Percentiles rank a stretch among this genome's conserved stretches.
phyloP scores from a whole-genome alignment of 148 eudicot species.

The Nepenthes mirabilis region DNA sequence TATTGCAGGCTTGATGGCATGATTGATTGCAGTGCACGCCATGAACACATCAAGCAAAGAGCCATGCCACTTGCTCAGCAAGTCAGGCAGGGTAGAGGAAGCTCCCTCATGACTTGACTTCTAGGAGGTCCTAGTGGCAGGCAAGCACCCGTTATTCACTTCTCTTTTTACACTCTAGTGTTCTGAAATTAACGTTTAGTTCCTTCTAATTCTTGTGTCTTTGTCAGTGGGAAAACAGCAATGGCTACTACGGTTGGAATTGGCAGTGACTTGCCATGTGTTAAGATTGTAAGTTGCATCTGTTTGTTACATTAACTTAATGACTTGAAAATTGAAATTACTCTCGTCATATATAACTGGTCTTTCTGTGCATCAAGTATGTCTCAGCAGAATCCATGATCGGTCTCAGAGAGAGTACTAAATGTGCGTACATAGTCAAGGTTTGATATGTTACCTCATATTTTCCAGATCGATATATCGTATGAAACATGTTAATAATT shows the following conservation, averaged over 20 bases:
- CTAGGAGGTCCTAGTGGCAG: conserved; percentile 96
- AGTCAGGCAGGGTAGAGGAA: conserved; percentile 88
- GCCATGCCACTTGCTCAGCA: conserved; percentile 83
- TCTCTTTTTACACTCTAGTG: neutral
- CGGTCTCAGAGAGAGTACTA: conserved; percentile 85
- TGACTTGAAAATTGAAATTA: neutral
- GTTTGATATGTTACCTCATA: conserved; percentile 18
- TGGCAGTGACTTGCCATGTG: conserved; percentile 93
- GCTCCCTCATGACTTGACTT: conserved; percentile 89
- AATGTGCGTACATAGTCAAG: conserved; percentile 95
- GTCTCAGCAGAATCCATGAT: conserved; percentile 97
- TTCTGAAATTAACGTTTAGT: neutral
- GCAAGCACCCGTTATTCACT: conserved; percentile 15
- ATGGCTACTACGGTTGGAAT: conserved; percentile 95
- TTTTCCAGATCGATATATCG: neutral
- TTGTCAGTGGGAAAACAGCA: conserved; percentile 81
- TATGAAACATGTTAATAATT: too few relatives aligned
- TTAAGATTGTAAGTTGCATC: conserved; percentile 54
- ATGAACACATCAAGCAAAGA: conserved; percentile 77
- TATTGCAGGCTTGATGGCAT: conserved; percentile 73
- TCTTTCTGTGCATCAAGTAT: conserved; percentile 15
- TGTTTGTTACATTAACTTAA: neutral
- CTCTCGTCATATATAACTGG: neutral
- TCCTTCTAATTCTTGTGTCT: conserved; percentile 4
- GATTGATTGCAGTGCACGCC: conserved; percentile 87